These are phyloP conservation scores for Fusarium secorum DNA, from an alignment of 2,329 filamentous ascomycete genomes.

Conservation along the genomic window DNA sequence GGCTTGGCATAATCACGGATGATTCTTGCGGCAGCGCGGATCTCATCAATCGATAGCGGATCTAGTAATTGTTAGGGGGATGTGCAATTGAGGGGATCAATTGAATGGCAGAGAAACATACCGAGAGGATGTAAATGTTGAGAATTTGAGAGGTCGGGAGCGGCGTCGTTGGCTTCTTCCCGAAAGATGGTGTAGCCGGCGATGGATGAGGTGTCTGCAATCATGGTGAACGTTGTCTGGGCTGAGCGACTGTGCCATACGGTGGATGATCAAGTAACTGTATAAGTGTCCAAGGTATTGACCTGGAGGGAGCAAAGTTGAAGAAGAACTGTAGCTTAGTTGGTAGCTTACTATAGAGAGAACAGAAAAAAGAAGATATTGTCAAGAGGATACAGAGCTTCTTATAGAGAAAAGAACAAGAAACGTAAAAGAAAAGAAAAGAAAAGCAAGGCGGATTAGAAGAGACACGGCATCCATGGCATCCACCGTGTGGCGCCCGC, in stretches of 20 bases:
- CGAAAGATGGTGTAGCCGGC: conserved; percentile 57
- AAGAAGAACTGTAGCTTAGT: background rate
- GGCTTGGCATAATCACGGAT: conserved; percentile 51
- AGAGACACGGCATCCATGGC: background rate
- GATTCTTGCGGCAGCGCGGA: conserved; percentile 57
- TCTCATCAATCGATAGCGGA: conserved; percentile 63
- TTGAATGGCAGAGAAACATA: conserved; percentile 1
- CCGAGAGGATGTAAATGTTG: conserved; percentile 50
- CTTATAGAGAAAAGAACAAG: conserved; percentile 34
- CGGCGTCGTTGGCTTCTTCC: conserved; percentile 51
- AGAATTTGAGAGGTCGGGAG: conserved; percentile 46
- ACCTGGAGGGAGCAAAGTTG: background rate
- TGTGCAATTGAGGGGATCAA: background rate
- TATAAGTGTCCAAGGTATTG: conserved; percentile 5
- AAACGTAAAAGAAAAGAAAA: background rate
- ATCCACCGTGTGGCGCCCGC: conserved; percentile 13
- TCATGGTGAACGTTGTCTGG: conserved; percentile 51
- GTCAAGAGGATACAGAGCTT: conserved; percentile 27
- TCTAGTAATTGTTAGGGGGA: conserved; percentile 44
- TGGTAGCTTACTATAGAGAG: conserved; percentile 2
- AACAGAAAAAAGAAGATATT: background rate
- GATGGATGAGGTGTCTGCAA: conserved; percentile 53
- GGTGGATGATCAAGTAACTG: conserved; percentile 10
- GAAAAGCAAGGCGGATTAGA: background rate
- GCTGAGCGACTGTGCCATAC: conserved; percentile 43